Percentiles rank a stretch among this genome's conserved stretches.
Evolutionary conservation across 495 filamentous ascomycete genomes (phyloP).

Genomic region (Penicillium lividum): DNA sequence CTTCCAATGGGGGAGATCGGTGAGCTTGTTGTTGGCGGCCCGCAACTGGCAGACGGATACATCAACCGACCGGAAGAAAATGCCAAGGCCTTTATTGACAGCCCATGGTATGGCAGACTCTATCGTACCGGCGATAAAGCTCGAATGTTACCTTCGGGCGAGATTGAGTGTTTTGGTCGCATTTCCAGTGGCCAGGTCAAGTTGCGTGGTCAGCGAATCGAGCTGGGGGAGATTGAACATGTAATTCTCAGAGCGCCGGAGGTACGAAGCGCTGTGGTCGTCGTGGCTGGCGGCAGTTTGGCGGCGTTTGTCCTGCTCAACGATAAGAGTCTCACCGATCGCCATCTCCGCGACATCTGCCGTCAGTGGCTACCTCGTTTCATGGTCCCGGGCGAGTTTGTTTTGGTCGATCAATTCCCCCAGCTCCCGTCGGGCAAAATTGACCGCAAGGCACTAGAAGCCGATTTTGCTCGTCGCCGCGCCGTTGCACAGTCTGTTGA

Average conservation of each 20-base stretch:
- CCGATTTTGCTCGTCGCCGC: constrained; percentile 47
- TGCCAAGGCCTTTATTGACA: constrained; percentile 61
- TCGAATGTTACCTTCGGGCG: constrained; percentile 61
- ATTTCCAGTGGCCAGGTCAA: constrained; percentile 79
- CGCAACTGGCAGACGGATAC: constrained; percentile 76
- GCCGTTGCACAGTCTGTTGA: constrained; percentile 26
- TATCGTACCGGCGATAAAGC: constrained; percentile 89
- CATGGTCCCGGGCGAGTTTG: constrained; percentile 74
- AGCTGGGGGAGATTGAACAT: constrained; percentile 82
- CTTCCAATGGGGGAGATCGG: constrained; percentile 71
- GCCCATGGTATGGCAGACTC: constrained; percentile 52
- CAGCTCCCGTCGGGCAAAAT: constrained; percentile 77
- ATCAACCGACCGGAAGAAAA: constrained; percentile 76
- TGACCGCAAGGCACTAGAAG: constrained; percentile 64
- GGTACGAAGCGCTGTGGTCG: constrained; percentile 56
- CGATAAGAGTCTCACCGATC: constrained; percentile 27
- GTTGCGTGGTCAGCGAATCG: constrained; percentile 76
- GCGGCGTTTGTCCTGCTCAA: constrained; percentile 66
- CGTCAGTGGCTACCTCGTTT: constrained; percentile 69
- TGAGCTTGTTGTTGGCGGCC: constrained; percentile 80
- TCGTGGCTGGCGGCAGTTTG: constrained; percentile 59
- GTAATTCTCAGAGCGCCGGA: constrained; percentile 56
- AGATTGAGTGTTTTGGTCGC: constrained; percentile 79
- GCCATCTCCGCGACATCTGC: constrained; percentile 57
- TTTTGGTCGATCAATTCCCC: constrained; percentile 62